Percentiles rank a stretch among this genome's conserved stretches.
These are phyloP conservation scores for Pascua guehoae DNA, from an alignment of 1,284 basidiomycete genomes.

Conservation along the genomic window DNA sequence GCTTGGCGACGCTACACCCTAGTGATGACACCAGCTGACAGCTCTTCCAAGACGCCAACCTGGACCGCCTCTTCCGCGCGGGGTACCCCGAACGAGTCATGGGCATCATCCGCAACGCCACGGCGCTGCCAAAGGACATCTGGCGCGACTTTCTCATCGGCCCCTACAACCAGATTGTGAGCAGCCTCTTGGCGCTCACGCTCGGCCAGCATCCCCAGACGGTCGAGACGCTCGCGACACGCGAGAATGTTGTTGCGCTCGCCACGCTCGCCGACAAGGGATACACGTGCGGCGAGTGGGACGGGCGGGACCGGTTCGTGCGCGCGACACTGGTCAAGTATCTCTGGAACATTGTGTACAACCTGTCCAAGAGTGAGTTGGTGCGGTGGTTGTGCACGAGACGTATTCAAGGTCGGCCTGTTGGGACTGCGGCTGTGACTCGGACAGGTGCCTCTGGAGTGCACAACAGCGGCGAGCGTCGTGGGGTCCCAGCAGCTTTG, in stretches of 20 bases:
- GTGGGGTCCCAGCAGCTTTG: no score
- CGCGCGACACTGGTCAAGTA: not conserved
- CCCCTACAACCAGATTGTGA: not conserved
- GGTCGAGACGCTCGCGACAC: not conserved
- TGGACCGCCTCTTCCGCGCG: not conserved
- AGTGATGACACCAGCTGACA: no score
- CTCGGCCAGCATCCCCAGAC: not conserved
- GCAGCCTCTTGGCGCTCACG: not conserved
- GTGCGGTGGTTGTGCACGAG: no score
- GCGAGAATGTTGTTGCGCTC: not conserved
- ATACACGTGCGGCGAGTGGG: slow-evolving; percentile 1
- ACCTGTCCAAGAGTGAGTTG: not conserved
- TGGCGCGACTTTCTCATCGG: slow-evolving; percentile 2
- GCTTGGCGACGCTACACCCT: no score
- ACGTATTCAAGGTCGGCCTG: not conserved
- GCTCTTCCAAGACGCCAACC: not conserved
- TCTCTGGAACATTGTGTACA: not conserved
- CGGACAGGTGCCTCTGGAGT: not conserved
- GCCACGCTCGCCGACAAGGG: not conserved
- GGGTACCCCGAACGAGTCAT: not conserved
- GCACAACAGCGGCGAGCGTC: no score
- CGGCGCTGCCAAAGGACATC: not conserved
- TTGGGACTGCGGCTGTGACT: not conserved
- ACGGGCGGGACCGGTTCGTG: not conserved
- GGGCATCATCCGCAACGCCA: not conserved